A percentile compares a stretch with the other conserved stretches of the same genome.
phyloP scores from a whole-genome alignment of 2,329 filamentous ascomycete genomes.

The Scorias spongiosa region DNA sequence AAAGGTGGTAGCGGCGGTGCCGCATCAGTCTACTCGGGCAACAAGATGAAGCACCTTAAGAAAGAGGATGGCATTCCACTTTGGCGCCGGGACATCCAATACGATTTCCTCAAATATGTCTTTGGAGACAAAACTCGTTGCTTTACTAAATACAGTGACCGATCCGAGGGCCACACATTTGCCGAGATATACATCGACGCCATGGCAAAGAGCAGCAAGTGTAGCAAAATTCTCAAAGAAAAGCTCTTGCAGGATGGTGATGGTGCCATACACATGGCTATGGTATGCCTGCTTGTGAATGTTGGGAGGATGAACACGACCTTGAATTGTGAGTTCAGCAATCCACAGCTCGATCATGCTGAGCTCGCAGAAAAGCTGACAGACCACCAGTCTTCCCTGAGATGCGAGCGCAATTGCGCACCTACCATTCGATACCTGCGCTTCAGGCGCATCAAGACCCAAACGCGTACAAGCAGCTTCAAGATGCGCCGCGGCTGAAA shows the following conservation, averaged over 20 bases:
- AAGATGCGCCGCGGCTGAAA: constrained; percentile 89
- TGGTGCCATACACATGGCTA: constrained; percentile 94
- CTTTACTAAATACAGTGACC: constrained; percentile 86
- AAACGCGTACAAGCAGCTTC: constrained; percentile 92
- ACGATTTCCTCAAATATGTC: constrained; percentile 66
- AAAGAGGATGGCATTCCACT: constrained; percentile 79
- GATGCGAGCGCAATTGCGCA: constrained; percentile 94
- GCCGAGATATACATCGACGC: constrained; percentile 96
- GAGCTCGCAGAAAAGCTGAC: constrained; percentile 11
- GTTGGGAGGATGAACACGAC: constrained; percentile 98
- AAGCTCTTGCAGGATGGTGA: constrained; percentile 85
- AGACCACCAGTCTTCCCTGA: constrained; percentile 72
- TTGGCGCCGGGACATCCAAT: constrained; percentile 79
- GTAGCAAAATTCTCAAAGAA: constrained; percentile 94
- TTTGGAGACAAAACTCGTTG: constrained; percentile 62
- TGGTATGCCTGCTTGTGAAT: constrained; percentile 96
- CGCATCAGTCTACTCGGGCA: constrained; percentile 51
- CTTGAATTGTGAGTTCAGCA: constrained; percentile 60
- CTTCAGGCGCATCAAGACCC: constrained; percentile 89
- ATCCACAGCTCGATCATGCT: neutral
- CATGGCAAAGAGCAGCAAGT: constrained; percentile 97
- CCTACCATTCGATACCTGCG: constrained; percentile 94
- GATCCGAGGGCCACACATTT: constrained; percentile 58
- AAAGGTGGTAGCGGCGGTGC: constrained; percentile 28
- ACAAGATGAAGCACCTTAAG: constrained; percentile 73